Evolutionary conservation across 2,329 filamentous ascomycete genomes (phyloP), one percentile per base, ranked within the genome.

Genomic region (Cercospora nicotianae): DNA sequence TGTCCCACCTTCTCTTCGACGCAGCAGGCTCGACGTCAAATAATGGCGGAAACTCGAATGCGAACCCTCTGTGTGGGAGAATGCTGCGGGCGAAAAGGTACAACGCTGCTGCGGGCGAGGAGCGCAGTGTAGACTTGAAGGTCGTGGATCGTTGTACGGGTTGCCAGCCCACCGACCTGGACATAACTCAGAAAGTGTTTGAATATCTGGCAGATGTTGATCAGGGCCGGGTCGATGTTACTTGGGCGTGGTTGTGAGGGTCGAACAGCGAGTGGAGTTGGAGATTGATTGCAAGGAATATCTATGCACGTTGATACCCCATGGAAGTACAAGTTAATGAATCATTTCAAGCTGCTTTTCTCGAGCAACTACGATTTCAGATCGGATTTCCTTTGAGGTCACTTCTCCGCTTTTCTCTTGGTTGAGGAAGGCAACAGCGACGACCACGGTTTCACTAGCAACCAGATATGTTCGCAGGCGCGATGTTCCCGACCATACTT

Each of bases 21-120:
- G 84, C 62, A 5, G 51, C 62, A 16, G 62, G 62, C 18, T 64
- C 62, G 16, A 64, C 51, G 7, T 64, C 62, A 9, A 64, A 51
- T n/a, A 64, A 57, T 58, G 76, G 76, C 5, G 76, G 76, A 5
- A 78, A 84, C 66, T 81, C 84, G 0, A 92, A 92, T 75, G 76
- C 80, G 9, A 91, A 91, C 72, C 87, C 88, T 2, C 78, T 91
- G 0, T 94, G 92, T 73, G 89, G 89, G 1, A 81, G 82, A 73
- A 87, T 83, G 77, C 85, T 95, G 18, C 82, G 89, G 28, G 85
- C 91, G 28, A 81, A 80, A 60, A 64, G 62, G n/a, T 80, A 80
- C 42, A 76, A 83, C 70, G 77, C 80, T 4, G 51, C 31, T 16
- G 62, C 28, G 8, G 62, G 36, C 13, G 31, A 33, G 23, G 55